phyloP scores from a whole-genome alignment of 176 grass and related monocot genomes.

The Aegilops bicornis region DNA sequence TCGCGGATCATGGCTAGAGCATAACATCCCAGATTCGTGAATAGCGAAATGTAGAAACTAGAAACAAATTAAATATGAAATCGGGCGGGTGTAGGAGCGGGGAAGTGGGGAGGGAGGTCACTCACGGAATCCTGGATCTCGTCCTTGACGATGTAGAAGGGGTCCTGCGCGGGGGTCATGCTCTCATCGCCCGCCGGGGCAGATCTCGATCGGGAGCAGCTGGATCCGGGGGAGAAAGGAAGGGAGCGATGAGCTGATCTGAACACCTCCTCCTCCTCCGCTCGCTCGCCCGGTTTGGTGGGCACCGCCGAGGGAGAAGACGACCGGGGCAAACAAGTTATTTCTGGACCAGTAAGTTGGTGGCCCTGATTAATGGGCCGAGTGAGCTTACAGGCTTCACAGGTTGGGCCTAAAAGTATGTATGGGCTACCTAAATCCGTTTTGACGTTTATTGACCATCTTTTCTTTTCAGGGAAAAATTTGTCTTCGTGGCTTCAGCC shows the following conservation, averaged over 20 bases:
- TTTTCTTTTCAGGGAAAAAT: no score
- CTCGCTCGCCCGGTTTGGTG: conserved; percentile 13
- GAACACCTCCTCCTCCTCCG: not conserved
- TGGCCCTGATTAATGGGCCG: not conserved
- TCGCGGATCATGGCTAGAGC: not conserved
- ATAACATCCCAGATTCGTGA: not conserved
- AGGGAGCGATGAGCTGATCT: not conserved
- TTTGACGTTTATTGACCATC: no score
- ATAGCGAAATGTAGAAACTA: not conserved
- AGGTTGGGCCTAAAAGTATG: not conserved
- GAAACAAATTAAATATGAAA: not conserved
- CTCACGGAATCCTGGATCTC: conserved; percentile 96
- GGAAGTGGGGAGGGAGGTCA: conserved; percentile 24
- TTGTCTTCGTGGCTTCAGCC: no score
- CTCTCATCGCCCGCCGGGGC: conserved; percentile 11
- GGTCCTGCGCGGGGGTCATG: conserved; percentile 89
- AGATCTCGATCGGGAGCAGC: not conserved
- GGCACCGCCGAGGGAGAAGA: conserved; percentile 15
- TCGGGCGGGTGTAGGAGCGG: not conserved
- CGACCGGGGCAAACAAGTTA: not conserved
- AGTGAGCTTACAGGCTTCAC: not conserved
- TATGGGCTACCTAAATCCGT: not conserved
- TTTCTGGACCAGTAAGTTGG: not conserved
- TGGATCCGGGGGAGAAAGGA: not conserved
- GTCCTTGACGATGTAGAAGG: conserved; percentile 94